These are phyloP conservation scores for Dendrothele bispora DNA, from an alignment of 768 basidiomycete species.

Conservation along the genomic window DNA sequence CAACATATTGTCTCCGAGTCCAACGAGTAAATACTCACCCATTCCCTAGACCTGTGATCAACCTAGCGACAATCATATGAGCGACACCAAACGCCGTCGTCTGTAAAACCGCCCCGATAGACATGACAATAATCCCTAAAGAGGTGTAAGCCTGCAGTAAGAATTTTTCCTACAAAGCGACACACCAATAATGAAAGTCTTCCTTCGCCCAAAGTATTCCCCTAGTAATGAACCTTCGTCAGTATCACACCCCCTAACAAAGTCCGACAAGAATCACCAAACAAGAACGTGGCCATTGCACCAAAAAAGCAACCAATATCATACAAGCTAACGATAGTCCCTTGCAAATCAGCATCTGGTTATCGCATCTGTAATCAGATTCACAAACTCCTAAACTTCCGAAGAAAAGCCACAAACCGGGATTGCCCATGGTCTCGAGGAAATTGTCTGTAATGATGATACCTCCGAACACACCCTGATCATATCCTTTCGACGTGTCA, in stretches of 20 bases:
- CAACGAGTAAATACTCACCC: constrained; percentile 26
- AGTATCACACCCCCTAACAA: not conserved
- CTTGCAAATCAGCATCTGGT: constrained; percentile 37
- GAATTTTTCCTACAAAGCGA: not conserved
- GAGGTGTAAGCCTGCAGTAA: not conserved
- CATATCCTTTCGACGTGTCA: constrained; percentile 34
- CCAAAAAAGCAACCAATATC: constrained; percentile 52
- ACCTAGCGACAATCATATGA: constrained; percentile 48
- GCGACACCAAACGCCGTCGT: constrained; percentile 41
- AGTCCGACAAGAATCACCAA: constrained; percentile 24
- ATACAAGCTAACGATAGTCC: constrained; percentile 50
- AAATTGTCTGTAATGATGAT: constrained; percentile 50
- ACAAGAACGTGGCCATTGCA: constrained; percentile 41
- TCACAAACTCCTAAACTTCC: not conserved
- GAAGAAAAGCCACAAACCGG: constrained; percentile 16
- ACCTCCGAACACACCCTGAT: constrained; percentile 54
- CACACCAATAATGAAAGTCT: constrained; percentile 2
- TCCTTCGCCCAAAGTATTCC: constrained; percentile 37
- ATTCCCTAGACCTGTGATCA: constrained; percentile 49
- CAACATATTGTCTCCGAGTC: not conserved
- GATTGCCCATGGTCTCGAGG: constrained; percentile 47
- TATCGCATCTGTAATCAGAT: not conserved
- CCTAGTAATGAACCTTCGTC: constrained; percentile 19
- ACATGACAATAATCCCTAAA: constrained; percentile 49
- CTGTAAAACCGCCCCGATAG: constrained; percentile 52